A percentile compares a stretch with the other conserved stretches of the same genome.
phyloP scores from a whole-genome alignment of 2,329 filamentous ascomycete species.

The Apiospora kogelbergensis region DNA sequence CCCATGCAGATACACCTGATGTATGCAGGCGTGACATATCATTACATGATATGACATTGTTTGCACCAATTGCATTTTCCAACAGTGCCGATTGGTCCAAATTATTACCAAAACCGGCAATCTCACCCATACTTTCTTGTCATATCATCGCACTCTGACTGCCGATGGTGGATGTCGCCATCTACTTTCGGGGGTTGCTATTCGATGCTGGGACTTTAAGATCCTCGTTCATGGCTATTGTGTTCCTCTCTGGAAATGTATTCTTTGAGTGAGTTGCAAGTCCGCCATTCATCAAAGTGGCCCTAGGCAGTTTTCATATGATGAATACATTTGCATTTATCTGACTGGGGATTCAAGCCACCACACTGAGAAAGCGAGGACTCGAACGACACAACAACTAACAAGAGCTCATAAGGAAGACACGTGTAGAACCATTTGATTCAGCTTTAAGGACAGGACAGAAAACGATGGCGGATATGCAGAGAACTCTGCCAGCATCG shows the following conservation, averaged over 20 bases:
- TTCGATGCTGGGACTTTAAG: background rate
- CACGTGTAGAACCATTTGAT: too few species aligned
- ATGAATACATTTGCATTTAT: too few species aligned
- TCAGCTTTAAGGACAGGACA: background rate
- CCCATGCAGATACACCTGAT: background rate
- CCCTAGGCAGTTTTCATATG: too few species aligned
- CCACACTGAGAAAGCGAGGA: background rate
- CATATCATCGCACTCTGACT: background rate
- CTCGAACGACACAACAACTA: too few species aligned
- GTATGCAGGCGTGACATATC: background rate
- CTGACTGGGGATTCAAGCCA: background rate
- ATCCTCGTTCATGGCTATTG: background rate
- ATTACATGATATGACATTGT: background rate
- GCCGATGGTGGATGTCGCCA: background rate
- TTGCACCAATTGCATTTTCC: background rate
- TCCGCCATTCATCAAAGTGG: background rate
- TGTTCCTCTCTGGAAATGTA: background rate
- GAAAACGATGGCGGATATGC: background rate
- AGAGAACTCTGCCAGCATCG: slow-evolving; percentile 3
- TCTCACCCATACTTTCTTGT: background rate
- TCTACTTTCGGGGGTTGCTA: background rate
- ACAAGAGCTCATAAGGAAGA: background rate
- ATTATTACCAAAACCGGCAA: background rate
- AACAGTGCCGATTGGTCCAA: background rate
- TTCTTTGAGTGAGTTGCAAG: too few species aligned